Conservation (phyloP, 768 basidiomycete genomes). For the Phaeolepiota aurea region DNA sequence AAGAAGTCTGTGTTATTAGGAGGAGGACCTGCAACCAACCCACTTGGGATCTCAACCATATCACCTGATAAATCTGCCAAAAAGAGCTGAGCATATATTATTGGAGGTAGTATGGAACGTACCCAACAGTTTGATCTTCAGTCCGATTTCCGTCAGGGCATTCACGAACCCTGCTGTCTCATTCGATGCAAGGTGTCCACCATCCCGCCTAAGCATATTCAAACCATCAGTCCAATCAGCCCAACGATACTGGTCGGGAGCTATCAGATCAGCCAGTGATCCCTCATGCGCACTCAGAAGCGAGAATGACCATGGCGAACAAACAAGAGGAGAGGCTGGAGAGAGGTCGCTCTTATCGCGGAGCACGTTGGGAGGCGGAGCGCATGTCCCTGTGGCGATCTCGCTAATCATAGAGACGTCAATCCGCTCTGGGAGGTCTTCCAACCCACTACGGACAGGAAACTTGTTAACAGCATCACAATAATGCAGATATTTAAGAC, state of each 20-base stretch:
- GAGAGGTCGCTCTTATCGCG: conserved; percentile 56
- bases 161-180: conserved; percentile 85
- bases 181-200: conserved; percentile 75
- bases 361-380: conserved; percentile 54
- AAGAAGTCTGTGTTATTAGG: conserved; percentile 79
- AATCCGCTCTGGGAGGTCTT: conserved; percentile 83
- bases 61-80: conserved; percentile 76
- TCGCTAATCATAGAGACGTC: conserved; percentile 77
- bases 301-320: conserved; percentile 72
- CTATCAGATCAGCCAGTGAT: conserved; percentile 71
- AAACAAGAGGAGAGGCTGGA: conserved; percentile 37
- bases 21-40: conserved; percentile 68
- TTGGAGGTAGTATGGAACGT: conserved; percentile 14
- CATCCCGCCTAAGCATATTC: conserved; percentile 77
- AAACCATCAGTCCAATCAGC: conserved; percentile 94
- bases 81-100: conserved; percentile 4
- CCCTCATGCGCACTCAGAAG: conserved; percentile 62
- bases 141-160: conserved; percentile 81
- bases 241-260: conserved; percentile 71
- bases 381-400: conserved; percentile 68
- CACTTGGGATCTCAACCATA: conserved; percentile 81
- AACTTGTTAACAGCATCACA: conserved; percentile 78
- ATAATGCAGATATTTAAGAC: conserved; percentile 76
- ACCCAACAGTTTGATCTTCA: conserved; percentile 89
- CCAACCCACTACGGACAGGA: conserved; percentile 69